Evolutionary conservation across 106 monocot species (phyloP).

Genomic region (Gastrodia elata): DNA sequence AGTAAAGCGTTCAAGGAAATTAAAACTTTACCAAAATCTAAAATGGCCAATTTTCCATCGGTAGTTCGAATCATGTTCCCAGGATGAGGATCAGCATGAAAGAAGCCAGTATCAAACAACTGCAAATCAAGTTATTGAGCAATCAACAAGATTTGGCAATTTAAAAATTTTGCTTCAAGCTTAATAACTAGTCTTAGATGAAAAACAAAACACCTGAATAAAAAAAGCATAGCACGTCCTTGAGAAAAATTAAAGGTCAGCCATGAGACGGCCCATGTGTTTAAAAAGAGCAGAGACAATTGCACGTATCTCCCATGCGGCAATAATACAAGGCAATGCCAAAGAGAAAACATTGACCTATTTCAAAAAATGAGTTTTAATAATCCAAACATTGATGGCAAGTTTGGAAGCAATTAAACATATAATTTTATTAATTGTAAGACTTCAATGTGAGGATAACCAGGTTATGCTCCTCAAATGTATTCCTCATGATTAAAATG

Average conservation of each 20-base stretch:
- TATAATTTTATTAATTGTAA: no score
- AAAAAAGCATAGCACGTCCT: neutral
- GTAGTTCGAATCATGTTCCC: constrained; percentile 99
- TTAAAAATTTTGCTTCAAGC: neutral
- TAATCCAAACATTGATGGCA: no score
- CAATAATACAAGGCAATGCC: neutral
- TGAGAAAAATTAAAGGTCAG: neutral
- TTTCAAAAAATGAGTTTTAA: neutral
- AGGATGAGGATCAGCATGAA: constrained; percentile 99
- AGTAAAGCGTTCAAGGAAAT: neutral
- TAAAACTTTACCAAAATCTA: constrained; percentile 85
- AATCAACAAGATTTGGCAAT: constrained; percentile 2
- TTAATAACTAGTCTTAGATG: neutral
- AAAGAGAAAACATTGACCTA: neutral
- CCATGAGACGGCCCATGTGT: neutral
- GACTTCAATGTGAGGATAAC: no score
- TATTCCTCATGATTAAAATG: no score
- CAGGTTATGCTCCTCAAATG: no score
- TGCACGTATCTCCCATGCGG: neutral
- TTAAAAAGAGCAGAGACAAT: neutral
- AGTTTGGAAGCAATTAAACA: no score
- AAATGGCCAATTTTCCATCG: constrained; percentile 94
- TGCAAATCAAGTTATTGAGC: constrained; percentile 24
- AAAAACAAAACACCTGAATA: neutral
- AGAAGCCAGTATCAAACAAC: constrained; percentile 97